phyloP scores from a whole-genome alignment of 495 filamentous ascomycete genomes.

The Penicillium macrosclerotiorum region DNA sequence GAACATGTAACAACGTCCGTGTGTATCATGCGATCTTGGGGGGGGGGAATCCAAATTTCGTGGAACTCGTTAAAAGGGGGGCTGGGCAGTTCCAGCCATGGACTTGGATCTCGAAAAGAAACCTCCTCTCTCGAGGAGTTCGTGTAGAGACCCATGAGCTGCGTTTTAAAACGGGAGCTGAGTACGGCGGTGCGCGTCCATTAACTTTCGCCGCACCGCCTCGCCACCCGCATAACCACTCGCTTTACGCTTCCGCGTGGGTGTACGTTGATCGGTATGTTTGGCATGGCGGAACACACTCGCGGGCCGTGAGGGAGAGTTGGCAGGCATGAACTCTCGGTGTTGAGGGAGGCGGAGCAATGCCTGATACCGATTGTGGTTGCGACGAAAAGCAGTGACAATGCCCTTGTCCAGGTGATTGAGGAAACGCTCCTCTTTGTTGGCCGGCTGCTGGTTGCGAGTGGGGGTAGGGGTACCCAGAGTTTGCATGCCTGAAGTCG shows the following conservation, averaged over 20 bases:
- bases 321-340: constrained; percentile 50
- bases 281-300: constrained; percentile 48
- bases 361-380: constrained; percentile 71
- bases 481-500: constrained; percentile 29
- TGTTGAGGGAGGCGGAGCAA: constrained; percentile 60
- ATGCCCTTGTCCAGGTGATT: constrained; percentile 67
- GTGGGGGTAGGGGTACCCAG: constrained; percentile 49
- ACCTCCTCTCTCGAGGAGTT: no score
- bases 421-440: constrained; percentile 56
- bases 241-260: constrained; percentile 43
- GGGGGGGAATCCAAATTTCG: constrained; percentile 21
- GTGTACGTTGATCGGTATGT: constrained; percentile 43
- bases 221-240: constrained; percentile 40
- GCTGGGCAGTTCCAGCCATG: background rate
- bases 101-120: background rate
- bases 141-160: no score
- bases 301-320: constrained; percentile 42
- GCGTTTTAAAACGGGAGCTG: constrained; percentile 44
- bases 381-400: constrained; percentile 75
- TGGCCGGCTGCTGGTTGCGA: constrained; percentile 47
- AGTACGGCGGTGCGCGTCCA: constrained; percentile 43
- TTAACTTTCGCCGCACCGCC: constrained; percentile 47
- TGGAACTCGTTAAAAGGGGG: constrained; percentile 17
- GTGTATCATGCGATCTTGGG: constrained; percentile 27
- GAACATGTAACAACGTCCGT: constrained; percentile 22